Conservation (phyloP, 1,284 basidiomycete species). For the Irpex rosettiformis region DNA sequence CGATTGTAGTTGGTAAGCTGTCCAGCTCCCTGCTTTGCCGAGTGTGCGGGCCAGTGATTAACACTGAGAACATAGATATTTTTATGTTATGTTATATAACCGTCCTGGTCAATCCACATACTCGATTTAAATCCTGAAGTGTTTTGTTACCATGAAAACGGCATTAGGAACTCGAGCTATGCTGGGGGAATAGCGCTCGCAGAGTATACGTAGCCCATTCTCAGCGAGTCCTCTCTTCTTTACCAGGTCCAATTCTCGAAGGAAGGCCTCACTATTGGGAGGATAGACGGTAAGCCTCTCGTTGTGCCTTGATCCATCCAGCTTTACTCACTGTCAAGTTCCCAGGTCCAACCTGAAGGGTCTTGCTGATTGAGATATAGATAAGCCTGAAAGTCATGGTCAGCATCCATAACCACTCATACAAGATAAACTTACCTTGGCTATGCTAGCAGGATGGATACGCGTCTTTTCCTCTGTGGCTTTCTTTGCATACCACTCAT, state of each 20-base stretch:
- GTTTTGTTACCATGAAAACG: no score
- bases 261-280: constrained; percentile 35
- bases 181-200: no score
- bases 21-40: not conserved
- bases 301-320: not conserved
- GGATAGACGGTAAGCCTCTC: constrained; percentile 4
- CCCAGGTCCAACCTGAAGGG: constrained; percentile 65
- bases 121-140: no score
- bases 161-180: not conserved
- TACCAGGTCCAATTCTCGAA: constrained; percentile 36
- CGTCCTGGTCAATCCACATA: no score
- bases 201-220: no score
- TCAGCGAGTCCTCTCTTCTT: no score
- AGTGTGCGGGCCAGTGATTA: not conserved
- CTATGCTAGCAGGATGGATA: constrained; percentile 24
- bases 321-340: constrained; percentile 55
- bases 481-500: constrained; percentile 18
- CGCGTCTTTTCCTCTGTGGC: constrained; percentile 24
- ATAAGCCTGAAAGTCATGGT: constrained; percentile 33
- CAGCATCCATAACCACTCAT: not conserved
- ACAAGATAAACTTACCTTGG: constrained; percentile 26
- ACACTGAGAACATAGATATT: no score
- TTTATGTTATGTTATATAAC: no score
- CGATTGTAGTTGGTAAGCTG: not conserved
- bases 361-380: constrained; percentile 58